Evolutionary conservation across 805 yeast genomes (phyloP), one percentile per base, ranked within the genome.

Genomic region (Candida pseudofarinosa): DNA sequence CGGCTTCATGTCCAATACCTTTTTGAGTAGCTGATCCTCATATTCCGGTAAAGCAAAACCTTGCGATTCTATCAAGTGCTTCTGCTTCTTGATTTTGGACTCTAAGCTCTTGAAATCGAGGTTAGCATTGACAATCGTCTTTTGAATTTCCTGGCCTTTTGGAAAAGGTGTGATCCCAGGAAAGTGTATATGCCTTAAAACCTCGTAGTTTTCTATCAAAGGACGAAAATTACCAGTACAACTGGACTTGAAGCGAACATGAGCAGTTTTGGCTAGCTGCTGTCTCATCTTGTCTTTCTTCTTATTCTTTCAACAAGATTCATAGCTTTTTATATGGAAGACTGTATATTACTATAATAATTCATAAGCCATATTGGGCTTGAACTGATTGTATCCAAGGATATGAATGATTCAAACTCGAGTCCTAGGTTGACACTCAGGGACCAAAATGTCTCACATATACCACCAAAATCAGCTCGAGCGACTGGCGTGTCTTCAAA

Each of bases 91-190:
- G 38, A 80, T 76, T 47, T 75, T 79, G 3, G 74, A 46, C 45
- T 75, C 76, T 50, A 80, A 62, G 40, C 66, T 63, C 57, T 81
- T 83, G 63, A 74, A 74, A 49, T 80, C 79, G 33, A 85, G 57
- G 46, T 78, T 76, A 17, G 82, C 81, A 17, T 73, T 58, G 0
- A 80, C 79, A 48, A 85, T 69, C 36, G 69, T 60, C 39, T 74
- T 73, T 54, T 85, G 91, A 33, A 83, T 72, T 23, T 58, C 53
- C 40, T 75, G 69, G 3, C 88, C 91, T 35, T 67, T 60, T 12
- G 54, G 50, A 51, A 69, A 71, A 6, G 60, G 52, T 4, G 74
- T 67, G 32, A 63, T 63, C 3, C 73, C 73, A 10, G 63, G 66
- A 44, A 69, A 70, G 45, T 70, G 75, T 8, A 69, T 60, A 47